Evolutionary conservation across 1,284 basidiomycete genomes (phyloP).

Genomic region (Laetiporus sulphureus): DNA sequence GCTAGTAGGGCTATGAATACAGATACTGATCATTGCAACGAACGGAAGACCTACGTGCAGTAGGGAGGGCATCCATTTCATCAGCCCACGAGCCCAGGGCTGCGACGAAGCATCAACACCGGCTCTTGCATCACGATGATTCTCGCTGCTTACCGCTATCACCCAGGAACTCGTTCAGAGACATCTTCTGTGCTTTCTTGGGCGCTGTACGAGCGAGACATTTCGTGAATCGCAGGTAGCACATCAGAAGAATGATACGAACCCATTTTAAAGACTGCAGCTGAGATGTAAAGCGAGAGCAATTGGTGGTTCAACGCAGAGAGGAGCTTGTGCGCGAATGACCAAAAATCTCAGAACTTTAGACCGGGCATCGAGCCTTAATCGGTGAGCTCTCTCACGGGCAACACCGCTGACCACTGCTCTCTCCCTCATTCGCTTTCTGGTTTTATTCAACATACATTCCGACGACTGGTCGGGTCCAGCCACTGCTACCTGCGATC

Average conservation of each 20-base stretch:
- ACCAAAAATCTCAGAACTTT: constrained; percentile 18
- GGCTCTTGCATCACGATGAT: not conserved
- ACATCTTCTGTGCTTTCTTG: constrained; percentile 89
- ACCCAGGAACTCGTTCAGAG: constrained; percentile 84
- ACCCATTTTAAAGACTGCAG: constrained; percentile 27
- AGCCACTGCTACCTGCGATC: no score
- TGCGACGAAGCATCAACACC: constrained; percentile 24
- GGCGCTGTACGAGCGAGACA: constrained; percentile 43
- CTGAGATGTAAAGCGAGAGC: no score
- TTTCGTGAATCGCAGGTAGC: not conserved
- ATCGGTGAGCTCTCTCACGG: no score
- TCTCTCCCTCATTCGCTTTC: no score
- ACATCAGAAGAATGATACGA: constrained; percentile 7
- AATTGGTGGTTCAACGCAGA: no score
- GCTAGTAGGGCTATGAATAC: constrained; percentile 34
- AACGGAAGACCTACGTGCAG: constrained; percentile 64
- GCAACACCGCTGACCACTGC: no score
- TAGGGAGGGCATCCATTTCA: constrained; percentile 87
- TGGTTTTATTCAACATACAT: no score
- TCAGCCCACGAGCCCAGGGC: constrained; percentile 94
- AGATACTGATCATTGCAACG: constrained; percentile 6
- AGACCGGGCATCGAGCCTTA: no score
- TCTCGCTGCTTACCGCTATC: constrained; percentile 57
- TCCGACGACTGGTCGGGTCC: no score
- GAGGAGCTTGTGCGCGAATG: constrained; percentile 8